Base-by-base conservation (phyloP, 306 rosid species). In the Quercus cerris region DNA sequence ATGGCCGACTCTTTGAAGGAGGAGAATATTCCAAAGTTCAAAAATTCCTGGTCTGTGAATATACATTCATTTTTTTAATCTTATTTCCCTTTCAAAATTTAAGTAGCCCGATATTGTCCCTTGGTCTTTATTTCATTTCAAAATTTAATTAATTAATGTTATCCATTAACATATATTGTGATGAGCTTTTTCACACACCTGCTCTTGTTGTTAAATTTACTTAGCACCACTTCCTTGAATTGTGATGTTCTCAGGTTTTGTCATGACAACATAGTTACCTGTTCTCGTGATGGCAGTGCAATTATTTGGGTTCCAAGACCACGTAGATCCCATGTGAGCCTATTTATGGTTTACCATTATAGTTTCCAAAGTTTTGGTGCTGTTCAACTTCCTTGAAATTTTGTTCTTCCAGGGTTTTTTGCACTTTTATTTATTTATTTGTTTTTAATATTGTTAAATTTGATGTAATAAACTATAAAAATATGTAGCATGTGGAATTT, bases 201-300 rank as follows among this genome's bases (percentile, higher is more conserved):
- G 56, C 63, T 73, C 62, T 56, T 59, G 46, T 56, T 80, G 52
- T 80, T 81, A 56, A 83, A 51, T 78, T 51, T 80, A 22, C 75
- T 75, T 76, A 76, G 55, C 72, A 19, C 58, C 46, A 23, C 25
- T 89, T 56, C 68, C 79, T 79, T 80, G 33, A 69, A 57, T 80
- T 77, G 76, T 74, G 30, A 17, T 81, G 51, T 84, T 75, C 58
- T 81, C 86, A 93, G 97, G 98, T 93, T 87, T 82, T 86, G 91
- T 81, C 97, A 88, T 73, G 97, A 93, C 88, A 93, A 93, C 85
- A 93, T 93, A 77, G 98, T 93, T 63, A 93, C 98, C 28, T 93
- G 98, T 85, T 93, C 98, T 79, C 98, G 98, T 55, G 98, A 93
- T 77, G 98, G 98, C 81, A 93, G 98, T 82, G 98, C 98, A 77